These are phyloP conservation scores for Fomitopsis serialis DNA, from an alignment of 768 basidiomycete genomes.

Conservation along the genomic window DNA sequence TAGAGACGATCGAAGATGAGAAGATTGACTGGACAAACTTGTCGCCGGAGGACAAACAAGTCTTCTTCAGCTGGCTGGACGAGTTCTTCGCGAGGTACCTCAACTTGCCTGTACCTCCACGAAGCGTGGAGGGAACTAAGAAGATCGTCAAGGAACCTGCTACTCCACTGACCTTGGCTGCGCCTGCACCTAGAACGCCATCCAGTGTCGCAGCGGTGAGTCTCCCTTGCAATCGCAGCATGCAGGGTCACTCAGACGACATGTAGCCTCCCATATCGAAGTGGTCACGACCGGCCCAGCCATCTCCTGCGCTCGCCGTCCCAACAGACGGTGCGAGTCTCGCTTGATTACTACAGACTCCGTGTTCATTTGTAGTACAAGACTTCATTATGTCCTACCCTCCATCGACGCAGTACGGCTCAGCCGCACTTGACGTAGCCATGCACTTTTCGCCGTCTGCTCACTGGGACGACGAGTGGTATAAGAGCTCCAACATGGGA, in stretches of 20 bases:
- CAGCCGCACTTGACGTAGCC: constrained; percentile 38
- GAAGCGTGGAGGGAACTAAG: background rate
- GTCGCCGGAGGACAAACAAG: constrained; percentile 59
- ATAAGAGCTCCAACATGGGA: constrained; percentile 17
- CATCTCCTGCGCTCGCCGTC: background rate
- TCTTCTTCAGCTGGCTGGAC: constrained; percentile 76
- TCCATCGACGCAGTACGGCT: constrained; percentile 27
- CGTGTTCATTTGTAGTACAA: background rate
- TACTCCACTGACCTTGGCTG: background rate
- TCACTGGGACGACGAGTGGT: constrained; percentile 39
- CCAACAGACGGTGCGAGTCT: background rate
- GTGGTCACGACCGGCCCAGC: constrained; percentile 1
- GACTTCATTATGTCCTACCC: constrained; percentile 26
- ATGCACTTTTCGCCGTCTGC: constrained; percentile 38
- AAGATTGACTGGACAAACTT: constrained; percentile 68
- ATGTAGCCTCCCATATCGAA: constrained; percentile 1
- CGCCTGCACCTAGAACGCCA: background rate
- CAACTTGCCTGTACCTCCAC: constrained; percentile 13
- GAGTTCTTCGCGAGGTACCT: constrained; percentile 63
- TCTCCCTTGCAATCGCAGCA: background rate
- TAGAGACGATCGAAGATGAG: background rate
- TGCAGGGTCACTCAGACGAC: background rate
- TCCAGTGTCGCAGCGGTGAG: constrained; percentile 1
- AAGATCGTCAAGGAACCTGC: background rate
- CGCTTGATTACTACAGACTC: background rate